Evolutionary conservation across 805 yeast genomes (phyloP).

Genomic region (Yarrowia sp.): DNA sequence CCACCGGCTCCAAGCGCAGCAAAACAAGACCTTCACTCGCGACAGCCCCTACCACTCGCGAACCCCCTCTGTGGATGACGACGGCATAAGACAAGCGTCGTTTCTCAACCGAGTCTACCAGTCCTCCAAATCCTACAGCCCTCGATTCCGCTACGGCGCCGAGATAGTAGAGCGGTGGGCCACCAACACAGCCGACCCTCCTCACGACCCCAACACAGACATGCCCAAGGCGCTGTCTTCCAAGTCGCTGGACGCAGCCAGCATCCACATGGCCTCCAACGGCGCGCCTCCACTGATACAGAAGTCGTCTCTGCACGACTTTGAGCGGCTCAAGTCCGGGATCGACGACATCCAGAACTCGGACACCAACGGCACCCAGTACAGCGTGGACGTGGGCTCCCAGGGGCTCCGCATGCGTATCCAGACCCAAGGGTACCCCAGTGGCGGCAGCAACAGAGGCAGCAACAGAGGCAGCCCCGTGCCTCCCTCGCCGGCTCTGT

Average conservation of each 20-base stretch:
- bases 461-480: constrained; percentile 20
- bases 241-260: constrained; percentile 23
- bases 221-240: constrained; percentile 25
- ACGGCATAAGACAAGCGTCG: constrained; percentile 16
- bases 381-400: constrained; percentile 14
- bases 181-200: not conserved
- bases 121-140: constrained; percentile 29
- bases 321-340: constrained; percentile 17
- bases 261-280: constrained; percentile 19
- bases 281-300: constrained; percentile 5
- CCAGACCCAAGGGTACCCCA: constrained; percentile 17
- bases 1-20: not conserved
- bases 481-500: not conserved
- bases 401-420: constrained; percentile 23
- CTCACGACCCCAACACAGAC: not conserved
- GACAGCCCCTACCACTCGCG: constrained; percentile 22
- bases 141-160: constrained; percentile 57
- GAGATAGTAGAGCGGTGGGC: constrained; percentile 48
- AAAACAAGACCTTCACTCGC: constrained; percentile 3
- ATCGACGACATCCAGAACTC: constrained; percentile 26
- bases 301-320: constrained; percentile 25
- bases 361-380: constrained; percentile 16
- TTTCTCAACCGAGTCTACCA: constrained; percentile 24
- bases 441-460: not conserved
- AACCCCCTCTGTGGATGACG: constrained; percentile 19